These are phyloP conservation scores for Recurvomyces mirabilis DNA, from an alignment of 495 filamentous ascomycete genomes.

Conservation along the genomic window DNA sequence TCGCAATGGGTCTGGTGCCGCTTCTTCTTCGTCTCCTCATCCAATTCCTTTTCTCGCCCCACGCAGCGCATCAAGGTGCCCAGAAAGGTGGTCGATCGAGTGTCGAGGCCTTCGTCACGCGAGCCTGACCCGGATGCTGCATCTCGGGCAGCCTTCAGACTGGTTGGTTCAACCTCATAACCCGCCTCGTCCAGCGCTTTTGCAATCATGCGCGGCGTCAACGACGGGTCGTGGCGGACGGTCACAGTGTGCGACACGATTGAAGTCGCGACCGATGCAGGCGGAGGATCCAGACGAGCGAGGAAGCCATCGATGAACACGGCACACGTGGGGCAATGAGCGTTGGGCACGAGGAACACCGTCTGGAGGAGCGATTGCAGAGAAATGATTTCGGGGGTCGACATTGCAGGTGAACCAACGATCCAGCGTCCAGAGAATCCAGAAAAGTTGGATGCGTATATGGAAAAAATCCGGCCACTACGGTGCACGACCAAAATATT, in stretches of 20 bases:
- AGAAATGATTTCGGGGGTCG: background rate
- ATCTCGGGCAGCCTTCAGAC: background rate
- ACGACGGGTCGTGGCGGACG: conserved; percentile 12
- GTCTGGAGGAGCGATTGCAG: conserved; percentile 11
- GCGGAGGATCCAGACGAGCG: conserved; percentile 26
- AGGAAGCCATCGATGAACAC: conserved; percentile 40
- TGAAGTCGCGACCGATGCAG: conserved; percentile 41
- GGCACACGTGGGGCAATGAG: conserved; percentile 52
- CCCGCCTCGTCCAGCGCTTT: conserved; percentile 15
- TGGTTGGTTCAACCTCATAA: conserved; percentile 9
- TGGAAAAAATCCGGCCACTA: background rate
- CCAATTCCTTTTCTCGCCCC: background rate
- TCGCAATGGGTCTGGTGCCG: conserved; percentile 3
- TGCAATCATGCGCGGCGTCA: conserved; percentile 7
- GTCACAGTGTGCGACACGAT: conserved; percentile 42
- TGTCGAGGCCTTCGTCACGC: conserved; percentile 5
- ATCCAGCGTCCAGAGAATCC: background rate
- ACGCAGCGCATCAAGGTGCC: background rate
- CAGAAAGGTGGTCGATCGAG: background rate
- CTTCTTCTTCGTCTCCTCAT: conserved; percentile 1
- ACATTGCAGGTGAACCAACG: background rate
- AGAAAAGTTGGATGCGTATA: background rate
- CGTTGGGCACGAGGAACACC: conserved; percentile 36
- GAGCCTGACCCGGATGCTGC: background rate
- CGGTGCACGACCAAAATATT: background rate